phyloP scores from a whole-genome alignment of 2,329 filamentous ascomycete species.

The Lizonia empirigonia region DNA sequence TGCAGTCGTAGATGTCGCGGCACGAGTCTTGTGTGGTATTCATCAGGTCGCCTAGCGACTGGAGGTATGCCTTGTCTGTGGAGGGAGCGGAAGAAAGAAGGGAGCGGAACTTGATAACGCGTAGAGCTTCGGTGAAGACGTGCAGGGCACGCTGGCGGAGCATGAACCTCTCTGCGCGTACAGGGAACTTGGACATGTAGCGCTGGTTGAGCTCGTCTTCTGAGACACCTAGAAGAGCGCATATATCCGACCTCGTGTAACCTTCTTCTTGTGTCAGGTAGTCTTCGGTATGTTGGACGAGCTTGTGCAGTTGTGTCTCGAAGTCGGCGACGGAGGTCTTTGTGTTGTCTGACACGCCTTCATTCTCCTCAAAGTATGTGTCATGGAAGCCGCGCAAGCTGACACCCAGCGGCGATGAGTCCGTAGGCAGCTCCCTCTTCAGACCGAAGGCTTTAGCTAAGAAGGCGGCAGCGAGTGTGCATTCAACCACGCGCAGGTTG shows the following conservation, averaged over 20 bases:
- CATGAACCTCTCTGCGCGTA: conserved; percentile 85
- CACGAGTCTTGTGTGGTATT: conserved; percentile 91
- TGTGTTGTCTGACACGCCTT: conserved; percentile 55
- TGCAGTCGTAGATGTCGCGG: conserved; percentile 86
- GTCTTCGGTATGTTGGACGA: conserved; percentile 71
- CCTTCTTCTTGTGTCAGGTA: conserved; percentile 79
- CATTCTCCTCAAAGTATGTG: conserved; percentile 69
- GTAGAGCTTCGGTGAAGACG: conserved; percentile 86
- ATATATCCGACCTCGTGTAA: conserved; percentile 87
- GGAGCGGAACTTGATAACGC: conserved; percentile 81
- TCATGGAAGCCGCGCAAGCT: conserved; percentile 88
- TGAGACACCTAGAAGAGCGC: conserved; percentile 69
- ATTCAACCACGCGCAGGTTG: conserved; percentile 95
- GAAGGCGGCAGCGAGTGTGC: conserved; percentile 79
- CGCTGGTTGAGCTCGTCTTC: conserved; percentile 73
- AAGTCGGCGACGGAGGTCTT: conserved; percentile 53
- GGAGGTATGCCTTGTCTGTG: conserved; percentile 68
- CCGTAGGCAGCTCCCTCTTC: conserved; percentile 67
- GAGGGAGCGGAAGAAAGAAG: conserved; percentile 63
- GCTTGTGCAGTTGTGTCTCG: conserved; percentile 70
- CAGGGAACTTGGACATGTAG: conserved; percentile 87
- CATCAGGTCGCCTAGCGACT: conserved; percentile 77
- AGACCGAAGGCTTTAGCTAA: conserved; percentile 65
- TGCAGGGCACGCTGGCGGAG: conserved; percentile 87
- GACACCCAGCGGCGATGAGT: conserved; percentile 81